These are phyloP conservation scores for Polytrichum commune DNA, from an alignment of 225 moss, liverwort and hornwort genomes.

Conservation along the genomic window DNA sequence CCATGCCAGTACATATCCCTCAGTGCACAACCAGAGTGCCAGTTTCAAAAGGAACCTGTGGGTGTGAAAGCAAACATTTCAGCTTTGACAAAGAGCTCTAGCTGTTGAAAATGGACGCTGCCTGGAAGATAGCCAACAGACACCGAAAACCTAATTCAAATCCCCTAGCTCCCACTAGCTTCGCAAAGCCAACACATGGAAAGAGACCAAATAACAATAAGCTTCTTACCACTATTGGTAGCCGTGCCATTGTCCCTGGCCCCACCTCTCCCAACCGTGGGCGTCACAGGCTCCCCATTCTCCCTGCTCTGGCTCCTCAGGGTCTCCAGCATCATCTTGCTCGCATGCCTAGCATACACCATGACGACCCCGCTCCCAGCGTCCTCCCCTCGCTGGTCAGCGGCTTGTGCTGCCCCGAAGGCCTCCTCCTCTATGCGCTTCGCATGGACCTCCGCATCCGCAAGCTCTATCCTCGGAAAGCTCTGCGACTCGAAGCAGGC, in stretches of 20 bases:
- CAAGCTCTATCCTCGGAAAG: slow-evolving; percentile 58
- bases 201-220: no score
- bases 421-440: slow-evolving; percentile 83
- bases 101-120: background rate
- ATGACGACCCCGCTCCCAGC: slow-evolving; percentile 56
- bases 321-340: slow-evolving; percentile 73
- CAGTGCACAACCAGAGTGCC: no score
- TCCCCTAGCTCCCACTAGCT: background rate
- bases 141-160: background rate
- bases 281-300: slow-evolving; percentile 28
- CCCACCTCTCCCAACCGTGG: background rate
- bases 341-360: slow-evolving; percentile 84
- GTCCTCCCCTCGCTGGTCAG: slow-evolving; percentile 31
- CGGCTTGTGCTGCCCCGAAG: slow-evolving; percentile 59
- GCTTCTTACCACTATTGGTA: slow-evolving; percentile 22
- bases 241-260: slow-evolving; percentile 26
- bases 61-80: no score
- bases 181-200: background rate
- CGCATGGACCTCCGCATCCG: slow-evolving; percentile 66
- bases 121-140: background rate
- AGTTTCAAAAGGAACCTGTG: no score
- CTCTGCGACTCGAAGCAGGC: slow-evolving; percentile 52
- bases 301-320: slow-evolving; percentile 34
- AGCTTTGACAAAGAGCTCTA: no score
- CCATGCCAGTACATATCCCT: no score